Conservation (phyloP, 768 basidiomycete genomes). For the Collybiopsis confluens region DNA sequence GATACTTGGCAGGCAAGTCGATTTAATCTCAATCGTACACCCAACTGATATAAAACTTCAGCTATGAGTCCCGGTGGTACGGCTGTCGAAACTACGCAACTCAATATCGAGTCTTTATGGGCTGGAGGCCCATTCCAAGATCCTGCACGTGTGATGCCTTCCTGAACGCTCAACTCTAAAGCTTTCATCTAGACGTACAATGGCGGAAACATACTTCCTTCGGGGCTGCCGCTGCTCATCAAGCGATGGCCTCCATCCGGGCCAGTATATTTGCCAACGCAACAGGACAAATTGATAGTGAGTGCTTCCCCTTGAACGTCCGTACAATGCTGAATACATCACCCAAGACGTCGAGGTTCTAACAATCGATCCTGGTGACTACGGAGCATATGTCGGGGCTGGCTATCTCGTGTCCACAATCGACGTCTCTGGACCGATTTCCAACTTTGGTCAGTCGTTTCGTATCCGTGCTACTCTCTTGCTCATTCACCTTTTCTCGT, state of each 20-base stretch:
- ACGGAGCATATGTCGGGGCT: slow-evolving; percentile 67
- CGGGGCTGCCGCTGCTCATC: slow-evolving; percentile 35
- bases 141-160: slow-evolving; percentile 33
- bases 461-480: no score
- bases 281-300: slow-evolving; percentile 57
- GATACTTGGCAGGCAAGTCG: slow-evolving; percentile 57
- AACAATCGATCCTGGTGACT: slow-evolving; percentile 51
- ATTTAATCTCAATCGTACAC: neutral
- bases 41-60: slow-evolving; percentile 17
- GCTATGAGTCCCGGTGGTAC: slow-evolving; percentile 67
- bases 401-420: slow-evolving; percentile 55
- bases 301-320: no score
- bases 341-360: slow-evolving; percentile 50
- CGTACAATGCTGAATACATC: no score
- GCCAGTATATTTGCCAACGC: slow-evolving; percentile 53
- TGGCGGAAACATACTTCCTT: slow-evolving; percentile 60
- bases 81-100: slow-evolving; percentile 52
- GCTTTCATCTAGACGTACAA: slow-evolving; percentile 49
- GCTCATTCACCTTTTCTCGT: no score
- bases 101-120: slow-evolving; percentile 79
- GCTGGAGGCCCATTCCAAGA: slow-evolving; percentile 69
- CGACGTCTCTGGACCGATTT: slow-evolving; percentile 31
- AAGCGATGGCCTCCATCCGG: slow-evolving; percentile 49
- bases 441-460: slow-evolving; percentile 52
- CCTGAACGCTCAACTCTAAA: neutral